Evolutionary conservation across 192 early-diverging fungal species (phyloP), one percentile per base, ranked within the genome.

Genomic region (Thamnidium elegans): DNA sequence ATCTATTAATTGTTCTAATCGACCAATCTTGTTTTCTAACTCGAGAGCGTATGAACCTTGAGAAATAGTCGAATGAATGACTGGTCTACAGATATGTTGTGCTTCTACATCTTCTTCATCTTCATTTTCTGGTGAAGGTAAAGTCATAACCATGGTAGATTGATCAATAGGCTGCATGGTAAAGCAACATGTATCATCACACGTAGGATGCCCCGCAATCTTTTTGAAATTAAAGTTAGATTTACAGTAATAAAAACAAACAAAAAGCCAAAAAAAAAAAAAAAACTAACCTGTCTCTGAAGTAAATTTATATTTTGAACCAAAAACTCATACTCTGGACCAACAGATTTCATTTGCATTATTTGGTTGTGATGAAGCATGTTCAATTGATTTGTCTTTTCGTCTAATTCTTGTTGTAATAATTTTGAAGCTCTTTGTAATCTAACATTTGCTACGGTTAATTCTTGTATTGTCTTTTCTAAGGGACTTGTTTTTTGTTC

Each of bases 261-360:
- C 7, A 23, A 52, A 7, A 51, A 26, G 26, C 26, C 26, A 19
- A 48, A n/a, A n/a, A n/a, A n/a, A n/a, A n/a, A n/a, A n/a, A n/a
- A n/a, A n/a, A 13, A 31, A 55, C 36, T 63, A 56, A 76, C 74
- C 70, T 76, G 74, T 58, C 69, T 66, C 21, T 76, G 74, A 46
- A 76, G 63, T 42, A 76, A 15, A 45, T 76, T 76, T 10, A 76
- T 55, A 69, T 71, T 72, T 71, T 76, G 74, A 43, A 76, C 74
- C 21, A 76, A 52, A 56, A 71, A 76, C 50, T 76, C 74, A 55
- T 76, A 76, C 42, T 76, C 74, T 23, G 74, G 74, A 20, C 74
- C 74, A 19, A 71, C 68, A 5, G 54, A 55, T 50, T 71, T 71
- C 66, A 76, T 71, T 19, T 61, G 42, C 20, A 62, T 36, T 14